These are phyloP conservation scores for Clavispora phyllophila DNA, from an alignment of 805 yeast species.

Conservation along the genomic window DNA sequence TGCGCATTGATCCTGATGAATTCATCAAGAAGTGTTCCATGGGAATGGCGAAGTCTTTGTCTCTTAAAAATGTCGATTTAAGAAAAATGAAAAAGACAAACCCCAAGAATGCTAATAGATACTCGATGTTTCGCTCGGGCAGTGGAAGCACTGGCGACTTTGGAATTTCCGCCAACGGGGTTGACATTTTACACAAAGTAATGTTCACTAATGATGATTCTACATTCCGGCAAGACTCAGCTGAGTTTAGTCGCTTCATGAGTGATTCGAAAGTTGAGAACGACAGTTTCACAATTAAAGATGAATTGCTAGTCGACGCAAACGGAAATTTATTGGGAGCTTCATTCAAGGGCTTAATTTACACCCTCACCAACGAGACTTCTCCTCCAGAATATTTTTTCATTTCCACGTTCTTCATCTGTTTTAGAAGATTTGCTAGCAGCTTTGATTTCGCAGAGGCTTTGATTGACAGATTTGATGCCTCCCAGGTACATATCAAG, in stretches of 20 bases:
- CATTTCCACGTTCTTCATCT: conserved; percentile 68
- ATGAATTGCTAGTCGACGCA: conserved; percentile 49
- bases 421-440: conserved; percentile 66
- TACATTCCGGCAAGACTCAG: conserved; percentile 29
- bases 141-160: conserved; percentile 38
- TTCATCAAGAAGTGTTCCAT: conserved; percentile 59
- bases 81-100: conserved; percentile 18
- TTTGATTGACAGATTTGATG: conserved; percentile 60
- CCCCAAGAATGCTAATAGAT: conserved; percentile 30
- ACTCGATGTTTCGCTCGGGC: conserved; percentile 48
- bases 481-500: conserved; percentile 21
- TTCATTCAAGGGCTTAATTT: conserved; percentile 64
- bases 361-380: conserved; percentile 60
- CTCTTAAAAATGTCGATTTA: conserved; percentile 20
- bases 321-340: conserved; percentile 59
- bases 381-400: conserved; percentile 63
- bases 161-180: conserved; percentile 44
- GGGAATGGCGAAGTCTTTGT: conserved; percentile 47
- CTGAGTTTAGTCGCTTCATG: conserved; percentile 34
- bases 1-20: conserved; percentile 53
- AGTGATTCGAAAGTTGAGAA: conserved; percentile 8
- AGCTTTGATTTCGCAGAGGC: conserved; percentile 65
- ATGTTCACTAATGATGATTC: conserved; percentile 22
- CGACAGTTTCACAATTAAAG: conserved; percentile 18
- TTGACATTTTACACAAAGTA: conserved; percentile 37